phyloP scores from a whole-genome alignment of 78 protist genomes.

The Dictyostelium firmibasis region DNA sequence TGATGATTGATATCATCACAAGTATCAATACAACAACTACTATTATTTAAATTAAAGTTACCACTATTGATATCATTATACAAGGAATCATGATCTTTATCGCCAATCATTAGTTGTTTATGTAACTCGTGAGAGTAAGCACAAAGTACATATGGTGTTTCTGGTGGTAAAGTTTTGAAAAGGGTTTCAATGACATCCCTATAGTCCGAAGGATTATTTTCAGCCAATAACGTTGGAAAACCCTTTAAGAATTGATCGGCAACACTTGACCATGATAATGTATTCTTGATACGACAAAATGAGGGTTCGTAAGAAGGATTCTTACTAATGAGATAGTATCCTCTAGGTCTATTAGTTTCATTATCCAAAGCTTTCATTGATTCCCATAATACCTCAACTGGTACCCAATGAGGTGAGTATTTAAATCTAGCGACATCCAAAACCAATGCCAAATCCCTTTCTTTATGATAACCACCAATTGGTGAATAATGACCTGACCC shows the following conservation, averaged over 20 bases:
- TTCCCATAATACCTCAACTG: conserved; percentile 66
- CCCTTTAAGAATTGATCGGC: conserved; percentile 26
- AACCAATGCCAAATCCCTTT: conserved; percentile 80
- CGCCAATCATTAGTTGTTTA: not conserved
- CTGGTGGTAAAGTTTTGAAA: conserved; percentile 18
- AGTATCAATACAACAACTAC: not conserved
- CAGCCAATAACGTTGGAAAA: not conserved
- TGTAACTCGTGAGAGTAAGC: conserved; percentile 57
- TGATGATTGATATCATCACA: not conserved
- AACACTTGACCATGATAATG: conserved; percentile 50
- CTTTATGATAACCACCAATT: conserved; percentile 88
- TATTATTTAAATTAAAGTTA: not conserved
- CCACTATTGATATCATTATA: not conserved
- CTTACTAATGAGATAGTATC: conserved; percentile 17
- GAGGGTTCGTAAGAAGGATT: conserved; percentile 22
- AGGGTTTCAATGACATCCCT: not conserved
- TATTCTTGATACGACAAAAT: conserved; percentile 36
- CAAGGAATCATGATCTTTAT: not conserved
- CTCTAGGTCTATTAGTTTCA: conserved; percentile 55
- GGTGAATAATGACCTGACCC: conserved; percentile 92
- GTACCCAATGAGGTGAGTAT: conserved; percentile 92
- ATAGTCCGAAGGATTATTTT: not conserved
- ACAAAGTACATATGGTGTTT: conserved; percentile 45
- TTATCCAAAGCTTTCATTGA: conserved; percentile 40
- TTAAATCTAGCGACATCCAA: conserved; percentile 93